phyloP scores from a whole-genome alignment of 2,329 filamentous ascomycete genomes.

The Pseudogymnoascus sp. region DNA sequence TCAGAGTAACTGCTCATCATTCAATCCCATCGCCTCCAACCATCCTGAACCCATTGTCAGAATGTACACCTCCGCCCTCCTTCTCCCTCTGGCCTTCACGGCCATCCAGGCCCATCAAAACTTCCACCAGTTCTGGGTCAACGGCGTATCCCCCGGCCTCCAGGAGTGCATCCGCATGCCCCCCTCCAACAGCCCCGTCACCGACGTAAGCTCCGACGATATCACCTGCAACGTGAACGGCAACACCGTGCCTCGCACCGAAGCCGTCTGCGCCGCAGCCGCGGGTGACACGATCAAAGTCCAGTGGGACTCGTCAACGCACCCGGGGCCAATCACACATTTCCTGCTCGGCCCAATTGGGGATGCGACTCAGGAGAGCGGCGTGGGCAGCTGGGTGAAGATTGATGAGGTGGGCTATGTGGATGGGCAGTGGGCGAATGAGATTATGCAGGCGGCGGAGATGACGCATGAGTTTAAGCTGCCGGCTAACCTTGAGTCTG shows the following conservation, averaged over 20 bases:
- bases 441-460: constrained; percentile 23
- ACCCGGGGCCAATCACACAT: constrained; percentile 34
- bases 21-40: not conserved
- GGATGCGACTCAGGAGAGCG: constrained; percentile 23
- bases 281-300: constrained; percentile 32
- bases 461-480: constrained; percentile 22
- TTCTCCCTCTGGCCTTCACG: constrained; percentile 14
- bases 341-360: constrained; percentile 30
- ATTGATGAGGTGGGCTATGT: constrained; percentile 26
- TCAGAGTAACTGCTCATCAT: not conserved
- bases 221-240: constrained; percentile 40
- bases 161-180: constrained; percentile 41
- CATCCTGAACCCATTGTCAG: not conserved
- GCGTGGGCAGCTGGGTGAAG: constrained; percentile 28
- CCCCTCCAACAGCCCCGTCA: constrained; percentile 39
- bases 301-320: constrained; percentile 32
- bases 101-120: constrained; percentile 33
- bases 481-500: constrained; percentile 25
- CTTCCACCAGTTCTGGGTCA: constrained; percentile 36
- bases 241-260: constrained; percentile 25
- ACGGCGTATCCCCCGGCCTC: constrained; percentile 30
- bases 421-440: constrained; percentile 27
- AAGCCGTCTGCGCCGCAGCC: constrained; percentile 28
- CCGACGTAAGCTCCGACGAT: constrained; percentile 30
- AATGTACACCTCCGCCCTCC: not conserved